Base-by-base conservation (phyloP, 345 rosid genomes). In the sweet orange (Citrus sinensis) region DNA sequence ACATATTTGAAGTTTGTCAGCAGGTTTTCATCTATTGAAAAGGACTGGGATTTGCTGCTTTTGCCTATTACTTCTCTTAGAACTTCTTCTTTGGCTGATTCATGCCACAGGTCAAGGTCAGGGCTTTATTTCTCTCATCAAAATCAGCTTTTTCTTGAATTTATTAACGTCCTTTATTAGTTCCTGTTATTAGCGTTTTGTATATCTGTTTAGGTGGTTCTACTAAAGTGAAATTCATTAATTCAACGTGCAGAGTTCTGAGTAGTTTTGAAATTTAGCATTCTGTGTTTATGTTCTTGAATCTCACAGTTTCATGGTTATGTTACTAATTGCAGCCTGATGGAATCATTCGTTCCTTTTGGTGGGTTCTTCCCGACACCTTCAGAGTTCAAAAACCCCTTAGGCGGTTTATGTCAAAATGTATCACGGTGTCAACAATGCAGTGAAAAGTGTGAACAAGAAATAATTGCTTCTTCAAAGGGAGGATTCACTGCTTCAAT, bases 311-410 rank as follows among this genome's bases (percentile, higher is more conserved):
- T 69, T 39, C 20, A n/a, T 58, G 40, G 67, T 65, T 51, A 61
- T 63, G 25, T 66, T 25, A 61, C 54, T 69, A 51, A 60, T 69
- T 82, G 66, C 94, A 94, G 98, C 85, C 89, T 94, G 89, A 89
- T 94, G 97, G 98, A 89, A 70, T 94, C 98, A 17, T 94, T 94
- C 83, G 92, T 94, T 81, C 98, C 98, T 56, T 91, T 94, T 78
- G 98, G 90, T 34, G 97, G 98, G 54, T 90, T 92, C 83, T 94
- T 94, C 82, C 83, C 97, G 73, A 83, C 90, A 9, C 87, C 91
- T 27, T 58, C 90, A 1, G 98, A 92, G 70, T 69, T 83, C 39
- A 89, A 86, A 71, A 78, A 84, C 69, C 83, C 89, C 9, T 72
- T 86, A 78, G 42, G 87, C 60, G 83, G 82, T 77, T 72, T 83